These are phyloP conservation scores for Arachnomyces sp. DNA, from an alignment of 2,329 filamentous ascomycete species.

Conservation along the genomic window DNA sequence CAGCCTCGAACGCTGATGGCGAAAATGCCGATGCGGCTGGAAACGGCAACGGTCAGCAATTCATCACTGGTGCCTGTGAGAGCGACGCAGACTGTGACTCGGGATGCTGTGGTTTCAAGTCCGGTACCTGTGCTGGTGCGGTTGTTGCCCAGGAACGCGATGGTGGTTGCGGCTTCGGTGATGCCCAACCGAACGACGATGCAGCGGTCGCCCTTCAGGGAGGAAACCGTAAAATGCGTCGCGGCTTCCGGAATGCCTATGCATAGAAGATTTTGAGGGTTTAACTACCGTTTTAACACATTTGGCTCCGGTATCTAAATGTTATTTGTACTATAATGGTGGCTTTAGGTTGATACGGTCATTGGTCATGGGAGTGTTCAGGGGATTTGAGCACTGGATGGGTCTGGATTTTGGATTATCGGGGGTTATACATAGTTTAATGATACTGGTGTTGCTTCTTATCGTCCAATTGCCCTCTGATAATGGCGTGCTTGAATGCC, in stretches of 20 bases:
- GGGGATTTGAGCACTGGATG: no score
- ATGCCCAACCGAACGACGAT: slow-evolving; percentile 26
- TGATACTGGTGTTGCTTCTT: no score
- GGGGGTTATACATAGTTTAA: no score
- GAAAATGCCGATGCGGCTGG: slow-evolving; percentile 4
- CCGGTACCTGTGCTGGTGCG: slow-evolving; percentile 27
- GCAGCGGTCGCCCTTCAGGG: slow-evolving; percentile 20
- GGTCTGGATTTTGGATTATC: no score
- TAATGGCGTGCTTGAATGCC: no score
- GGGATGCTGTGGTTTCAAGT: slow-evolving; percentile 27
- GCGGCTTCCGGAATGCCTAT: not conserved
- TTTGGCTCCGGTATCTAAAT: no score
- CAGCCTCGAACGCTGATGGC: not conserved
- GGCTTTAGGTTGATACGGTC: no score
- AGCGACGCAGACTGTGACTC: slow-evolving; percentile 32
- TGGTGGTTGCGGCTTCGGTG: slow-evolving; percentile 30
- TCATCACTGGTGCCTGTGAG: slow-evolving; percentile 32
- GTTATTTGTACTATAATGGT: no score
- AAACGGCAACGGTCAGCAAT: slow-evolving; percentile 23
- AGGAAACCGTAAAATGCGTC: slow-evolving; percentile 36
- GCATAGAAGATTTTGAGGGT: no score
- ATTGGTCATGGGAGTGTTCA: no score
- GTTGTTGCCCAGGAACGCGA: slow-evolving; percentile 28
- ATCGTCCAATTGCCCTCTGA: no score
- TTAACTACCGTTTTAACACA: no score